A percentile compares a stretch with the other conserved stretches of the same genome.
phyloP scores from a whole-genome alignment of 2,329 filamentous ascomycete species.

The Fusarium dlaminii region DNA sequence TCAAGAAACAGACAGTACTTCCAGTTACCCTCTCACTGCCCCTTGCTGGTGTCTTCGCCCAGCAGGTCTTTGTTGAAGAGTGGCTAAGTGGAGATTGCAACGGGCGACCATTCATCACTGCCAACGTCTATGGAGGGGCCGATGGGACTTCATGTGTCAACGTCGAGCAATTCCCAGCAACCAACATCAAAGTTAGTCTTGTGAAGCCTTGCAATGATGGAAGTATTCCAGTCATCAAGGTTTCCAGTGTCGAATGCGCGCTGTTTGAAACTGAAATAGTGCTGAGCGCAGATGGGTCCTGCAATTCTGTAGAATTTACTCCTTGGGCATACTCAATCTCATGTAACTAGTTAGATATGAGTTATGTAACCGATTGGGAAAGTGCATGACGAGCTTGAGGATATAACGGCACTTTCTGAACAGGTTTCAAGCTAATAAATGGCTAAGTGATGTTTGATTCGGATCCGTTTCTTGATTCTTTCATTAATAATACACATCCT shows the following conservation, averaged over 20 bases:
- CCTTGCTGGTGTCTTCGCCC: neutral
- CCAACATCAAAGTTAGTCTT: neutral
- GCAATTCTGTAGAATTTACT: neutral
- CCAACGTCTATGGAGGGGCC: neutral
- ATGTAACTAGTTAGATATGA: neutral
- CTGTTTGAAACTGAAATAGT: neutral
- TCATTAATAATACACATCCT: accelerated
- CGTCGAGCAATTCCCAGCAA: neutral
- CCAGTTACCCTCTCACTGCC: neutral
- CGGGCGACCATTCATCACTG: neutral
- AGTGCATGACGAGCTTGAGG: no score
- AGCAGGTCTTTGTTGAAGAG: neutral
- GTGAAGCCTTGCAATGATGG: neutral
- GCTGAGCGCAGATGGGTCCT: neutral
- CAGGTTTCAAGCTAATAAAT: no score
- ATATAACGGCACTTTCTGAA: neutral
- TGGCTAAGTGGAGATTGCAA: neutral
- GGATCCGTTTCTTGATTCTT: accelerated
- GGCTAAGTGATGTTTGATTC: no score
- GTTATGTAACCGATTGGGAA: no score
- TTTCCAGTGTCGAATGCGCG: neutral
- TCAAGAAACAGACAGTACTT: neutral
- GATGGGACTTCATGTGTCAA: neutral
- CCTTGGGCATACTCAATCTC: neutral
- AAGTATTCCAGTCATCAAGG: neutral